A percentile compares a stretch with the other conserved stretches of the same genome.
These are phyloP conservation scores for Cercospora zeina DNA, from an alignment of 2,329 filamentous ascomycete genomes.

Conservation along the genomic window DNA sequence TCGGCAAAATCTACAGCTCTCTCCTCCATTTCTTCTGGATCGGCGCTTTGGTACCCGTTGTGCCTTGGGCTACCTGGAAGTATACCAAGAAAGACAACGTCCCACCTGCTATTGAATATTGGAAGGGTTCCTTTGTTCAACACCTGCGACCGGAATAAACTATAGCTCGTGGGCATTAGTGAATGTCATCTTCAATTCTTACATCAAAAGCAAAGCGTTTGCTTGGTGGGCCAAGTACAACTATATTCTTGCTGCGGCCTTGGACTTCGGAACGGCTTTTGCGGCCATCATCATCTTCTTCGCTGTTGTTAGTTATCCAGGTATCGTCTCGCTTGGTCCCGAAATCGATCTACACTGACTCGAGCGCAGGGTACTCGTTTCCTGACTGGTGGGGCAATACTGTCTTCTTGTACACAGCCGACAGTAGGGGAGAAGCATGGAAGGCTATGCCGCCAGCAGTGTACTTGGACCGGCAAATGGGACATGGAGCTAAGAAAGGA, in stretches of 20 bases:
- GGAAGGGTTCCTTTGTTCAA: no score
- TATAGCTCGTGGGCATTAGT: constrained; percentile 75
- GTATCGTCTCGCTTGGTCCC: neutral
- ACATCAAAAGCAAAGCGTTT: constrained; percentile 56
- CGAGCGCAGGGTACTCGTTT: constrained; percentile 36
- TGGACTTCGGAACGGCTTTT: constrained; percentile 42
- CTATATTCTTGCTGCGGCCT: constrained; percentile 41
- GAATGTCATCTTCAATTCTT: constrained; percentile 46
- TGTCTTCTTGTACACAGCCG: constrained; percentile 42
- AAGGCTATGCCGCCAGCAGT: constrained; percentile 58
- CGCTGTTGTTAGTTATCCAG: constrained; percentile 45
- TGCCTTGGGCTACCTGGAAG: constrained; percentile 49
- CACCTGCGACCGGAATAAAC: constrained; percentile 64
- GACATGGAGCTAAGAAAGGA: constrained; percentile 23
- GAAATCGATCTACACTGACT: neutral
- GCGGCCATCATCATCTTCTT: constrained; percentile 44
- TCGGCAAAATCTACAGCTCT: constrained; percentile 50
- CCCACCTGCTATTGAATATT: constrained; percentile 58
- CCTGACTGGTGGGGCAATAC: constrained; percentile 40
- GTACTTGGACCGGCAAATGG: constrained; percentile 58
- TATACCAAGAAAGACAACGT: constrained; percentile 46
- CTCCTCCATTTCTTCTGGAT: constrained; percentile 57
- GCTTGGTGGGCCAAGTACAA: constrained; percentile 43
- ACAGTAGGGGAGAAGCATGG: constrained; percentile 41
- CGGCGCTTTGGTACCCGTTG: constrained; percentile 47